phyloP scores from a whole-genome alignment of 208 protist genomes.

The Trichomonas gallinae region DNA sequence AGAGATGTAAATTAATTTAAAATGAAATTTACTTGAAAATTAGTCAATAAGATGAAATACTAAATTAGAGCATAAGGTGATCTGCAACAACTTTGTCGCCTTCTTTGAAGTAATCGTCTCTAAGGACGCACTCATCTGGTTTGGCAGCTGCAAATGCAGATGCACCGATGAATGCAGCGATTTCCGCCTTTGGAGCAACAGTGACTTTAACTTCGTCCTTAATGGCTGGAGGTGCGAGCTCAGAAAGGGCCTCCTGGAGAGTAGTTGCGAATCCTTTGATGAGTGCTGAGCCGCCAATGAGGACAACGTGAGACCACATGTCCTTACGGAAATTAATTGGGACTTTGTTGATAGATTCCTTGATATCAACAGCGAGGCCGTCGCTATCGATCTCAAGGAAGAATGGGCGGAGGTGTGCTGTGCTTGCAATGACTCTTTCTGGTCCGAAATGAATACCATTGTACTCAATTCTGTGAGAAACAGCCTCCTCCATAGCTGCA shows the following conservation, averaged over 20 bases:
- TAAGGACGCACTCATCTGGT: not conserved
- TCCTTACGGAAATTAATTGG: slow-evolving; percentile 42
- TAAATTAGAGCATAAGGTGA: not conserved
- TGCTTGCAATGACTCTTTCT: not conserved
- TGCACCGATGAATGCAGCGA: slow-evolving; percentile 89
- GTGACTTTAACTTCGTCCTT: slow-evolving; percentile 39
- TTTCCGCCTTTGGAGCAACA: slow-evolving; percentile 58
- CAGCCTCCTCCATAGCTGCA: not conserved
- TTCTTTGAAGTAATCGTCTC: not conserved
- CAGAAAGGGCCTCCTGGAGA: slow-evolving; percentile 33
- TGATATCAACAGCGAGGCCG: not conserved
- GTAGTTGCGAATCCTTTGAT: slow-evolving; percentile 30
- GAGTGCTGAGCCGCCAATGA: slow-evolving; percentile 44
- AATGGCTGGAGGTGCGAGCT: slow-evolving; percentile 40
- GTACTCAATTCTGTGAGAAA: not conserved
- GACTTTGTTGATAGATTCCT: slow-evolving; percentile 37
- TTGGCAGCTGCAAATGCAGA: slow-evolving; percentile 75
- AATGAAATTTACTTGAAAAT: not conserved
- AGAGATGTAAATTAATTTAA: no score
- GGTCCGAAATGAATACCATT: not conserved
- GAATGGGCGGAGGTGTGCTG: not conserved
- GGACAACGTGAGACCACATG: slow-evolving; percentile 45
- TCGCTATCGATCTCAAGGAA: not conserved
- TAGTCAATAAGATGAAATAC: not conserved
- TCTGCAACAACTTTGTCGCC: not conserved